A percentile compares a stretch with the other conserved stretches of the same genome.
phyloP scores from a whole-genome alignment of 495 filamentous ascomycete species.

The Neurospora intermedia region DNA sequence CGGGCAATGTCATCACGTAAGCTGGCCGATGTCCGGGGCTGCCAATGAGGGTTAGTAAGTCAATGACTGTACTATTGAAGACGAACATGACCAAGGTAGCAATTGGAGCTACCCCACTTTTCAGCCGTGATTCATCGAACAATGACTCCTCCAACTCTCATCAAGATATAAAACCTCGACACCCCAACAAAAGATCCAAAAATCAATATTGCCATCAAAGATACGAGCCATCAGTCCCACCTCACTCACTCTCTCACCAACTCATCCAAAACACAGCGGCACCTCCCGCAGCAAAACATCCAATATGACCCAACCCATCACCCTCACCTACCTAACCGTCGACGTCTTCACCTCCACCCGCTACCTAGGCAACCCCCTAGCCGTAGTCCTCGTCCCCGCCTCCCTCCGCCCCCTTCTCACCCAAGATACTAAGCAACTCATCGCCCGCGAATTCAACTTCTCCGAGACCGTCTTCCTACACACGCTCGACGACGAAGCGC shows the following conservation, averaged over 20 bases:
- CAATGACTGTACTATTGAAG: not conserved
- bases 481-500: conserved; percentile 16
- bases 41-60: not conserved
- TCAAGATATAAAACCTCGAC: not conserved
- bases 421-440: conserved; percentile 49
- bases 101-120: not conserved
- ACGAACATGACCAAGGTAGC: not conserved
- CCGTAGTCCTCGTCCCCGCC: conserved; percentile 45
- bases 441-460: conserved; percentile 74
- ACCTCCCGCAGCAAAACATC: too few species aligned
- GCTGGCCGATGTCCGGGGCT: not conserved
- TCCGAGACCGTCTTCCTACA: conserved; percentile 78
- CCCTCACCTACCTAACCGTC: conserved; percentile 45
- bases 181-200: not conserved
- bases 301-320: conserved; percentile 3
- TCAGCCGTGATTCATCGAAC: not conserved
- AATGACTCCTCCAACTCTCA: not conserved
- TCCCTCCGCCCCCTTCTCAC: conserved; percentile 19
- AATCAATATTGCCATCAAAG: too few species aligned
- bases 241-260: not conserved
- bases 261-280: not conserved
- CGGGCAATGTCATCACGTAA: not conserved
- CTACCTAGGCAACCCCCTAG: conserved; percentile 58
- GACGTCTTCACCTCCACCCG: conserved; percentile 55
- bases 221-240: not conserved